Conservation (phyloP, 202 grass and related monocot species). For the Elaeis oleifera region DNA sequence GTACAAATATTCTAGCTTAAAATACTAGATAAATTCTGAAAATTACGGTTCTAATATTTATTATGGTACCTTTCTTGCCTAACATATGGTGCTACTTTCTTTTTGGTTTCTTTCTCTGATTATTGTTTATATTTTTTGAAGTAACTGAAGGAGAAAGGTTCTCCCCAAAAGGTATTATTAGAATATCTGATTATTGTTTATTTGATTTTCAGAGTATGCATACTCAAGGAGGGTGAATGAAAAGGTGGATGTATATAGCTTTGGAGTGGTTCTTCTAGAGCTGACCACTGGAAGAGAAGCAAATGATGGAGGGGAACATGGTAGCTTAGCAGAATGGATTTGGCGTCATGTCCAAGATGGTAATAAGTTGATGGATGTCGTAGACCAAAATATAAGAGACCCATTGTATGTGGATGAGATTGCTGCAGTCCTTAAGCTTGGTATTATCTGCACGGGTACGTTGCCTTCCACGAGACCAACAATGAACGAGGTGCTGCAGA, state of each 20-base stretch:
- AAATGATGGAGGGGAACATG: conserved; percentile 40
- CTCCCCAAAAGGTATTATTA: no score
- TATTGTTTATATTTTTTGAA: background rate
- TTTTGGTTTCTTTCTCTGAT: background rate
- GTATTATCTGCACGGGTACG: conserved; percentile 42
- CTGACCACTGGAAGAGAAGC: conserved; percentile 57
- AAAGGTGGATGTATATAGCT: conserved; percentile 95
- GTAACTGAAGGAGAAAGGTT: no score
- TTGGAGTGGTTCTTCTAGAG: conserved; percentile 83
- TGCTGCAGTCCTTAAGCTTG: conserved; percentile 57
- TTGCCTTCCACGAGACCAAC: conserved; percentile 45
- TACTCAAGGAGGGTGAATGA: conserved; percentile 58
- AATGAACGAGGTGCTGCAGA: conserved; percentile 67
- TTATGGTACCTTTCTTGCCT: no score
- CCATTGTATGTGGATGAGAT: conserved; percentile 41
- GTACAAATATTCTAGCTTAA: no score
- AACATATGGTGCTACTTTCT: no score
- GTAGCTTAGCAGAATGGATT: conserved; percentile 53
- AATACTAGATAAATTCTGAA: no score
- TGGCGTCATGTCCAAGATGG: conserved; percentile 37
- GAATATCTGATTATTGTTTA: background rate
- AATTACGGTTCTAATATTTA: no score
- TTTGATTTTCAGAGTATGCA: conserved; percentile 40
- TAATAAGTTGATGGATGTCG: conserved; percentile 29
- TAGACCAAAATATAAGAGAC: conserved; percentile 44